Percentiles rank a stretch among this genome's conserved stretches.
These are phyloP conservation scores for Yamadazyma epiphylla DNA, from an alignment of 1,139 yeast genomes.

Conservation along the genomic window DNA sequence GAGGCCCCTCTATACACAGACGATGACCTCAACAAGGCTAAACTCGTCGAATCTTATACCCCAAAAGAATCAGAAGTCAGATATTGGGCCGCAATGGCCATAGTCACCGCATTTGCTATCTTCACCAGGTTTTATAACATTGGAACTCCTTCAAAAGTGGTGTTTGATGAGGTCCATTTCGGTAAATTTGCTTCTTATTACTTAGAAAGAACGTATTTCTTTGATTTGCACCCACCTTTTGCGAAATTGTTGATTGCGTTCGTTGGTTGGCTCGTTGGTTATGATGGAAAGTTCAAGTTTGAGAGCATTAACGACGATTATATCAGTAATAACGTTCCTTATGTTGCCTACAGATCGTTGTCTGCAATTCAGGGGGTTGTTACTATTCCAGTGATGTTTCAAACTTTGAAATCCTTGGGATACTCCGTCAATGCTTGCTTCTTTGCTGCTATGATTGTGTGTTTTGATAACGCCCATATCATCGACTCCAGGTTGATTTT, in stretches of 20 bases:
- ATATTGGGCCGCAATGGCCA: conserved; percentile 39
- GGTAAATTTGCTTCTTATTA: conserved; percentile 94
- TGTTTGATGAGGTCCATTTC: conserved; percentile 97
- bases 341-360: conserved; percentile 77
- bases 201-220: conserved; percentile 78
- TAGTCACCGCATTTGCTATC: conserved; percentile 65
- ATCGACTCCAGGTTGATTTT: conserved; percentile 87
- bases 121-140: conserved; percentile 68
- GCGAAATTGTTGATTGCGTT: conserved; percentile 90
- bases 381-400: conserved; percentile 78
- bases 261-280: conserved; percentile 86
- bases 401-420: conserved; percentile 79
- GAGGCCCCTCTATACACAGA: conserved; percentile 1
- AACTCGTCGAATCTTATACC: conserved; percentile 3
- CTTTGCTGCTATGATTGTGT: conserved; percentile 74
- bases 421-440: conserved; percentile 76
- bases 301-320: conserved; percentile 88
- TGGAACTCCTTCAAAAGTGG: conserved; percentile 79
- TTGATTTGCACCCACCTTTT: conserved; percentile 97
- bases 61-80: conserved; percentile 25
- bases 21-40: conserved; percentile 7
- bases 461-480: conserved; percentile 88
- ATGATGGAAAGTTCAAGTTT: conserved; percentile 86
- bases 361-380: conserved; percentile 80
- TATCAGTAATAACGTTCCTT: conserved; percentile 75